Evolutionary conservation across 2,329 filamentous ascomycete genomes (phyloP).

Genomic region (Aureobasidium subglaciale): DNA sequence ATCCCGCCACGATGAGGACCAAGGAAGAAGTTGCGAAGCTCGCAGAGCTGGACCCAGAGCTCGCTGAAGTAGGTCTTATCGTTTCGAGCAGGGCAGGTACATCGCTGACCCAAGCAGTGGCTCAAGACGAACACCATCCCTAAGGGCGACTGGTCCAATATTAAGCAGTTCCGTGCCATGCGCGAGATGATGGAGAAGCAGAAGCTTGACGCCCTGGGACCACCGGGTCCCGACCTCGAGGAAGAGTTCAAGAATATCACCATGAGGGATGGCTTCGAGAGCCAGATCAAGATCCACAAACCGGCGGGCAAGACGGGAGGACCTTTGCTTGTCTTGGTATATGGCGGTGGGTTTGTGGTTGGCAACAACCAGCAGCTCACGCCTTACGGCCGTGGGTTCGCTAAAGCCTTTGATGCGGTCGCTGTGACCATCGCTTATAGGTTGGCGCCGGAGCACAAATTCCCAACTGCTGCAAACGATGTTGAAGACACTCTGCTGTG

Average conservation of each 20-base stretch:
- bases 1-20: not conserved
- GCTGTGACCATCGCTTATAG: slow-evolving; percentile 39
- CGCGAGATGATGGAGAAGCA: slow-evolving; percentile 13
- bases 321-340: slow-evolving; percentile 24
- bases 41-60: slow-evolving; percentile 16
- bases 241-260: slow-evolving; percentile 23
- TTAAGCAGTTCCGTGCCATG: slow-evolving; percentile 8
- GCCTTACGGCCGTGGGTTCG: slow-evolving; percentile 19
- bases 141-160: slow-evolving; percentile 14
- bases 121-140: slow-evolving; percentile 13
- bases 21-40: slow-evolving; percentile 16
- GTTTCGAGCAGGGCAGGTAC: too few relatives aligned
- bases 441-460: slow-evolving; percentile 42
- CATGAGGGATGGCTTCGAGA: slow-evolving; percentile 30
- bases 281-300: slow-evolving; percentile 27
- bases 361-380: slow-evolving; percentile 24
- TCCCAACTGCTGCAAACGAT: slow-evolving; percentile 39
- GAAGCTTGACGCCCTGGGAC: not conserved
- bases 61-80: slow-evolving; percentile 7
- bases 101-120: not conserved
- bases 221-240: slow-evolving; percentile 11
- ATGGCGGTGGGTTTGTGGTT: slow-evolving; percentile 25
- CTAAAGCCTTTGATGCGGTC: slow-evolving; percentile 31
- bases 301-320: slow-evolving; percentile 19
- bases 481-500: slow-evolving; percentile 42